phyloP scores from a whole-genome alignment of 1,284 basidiomycete genomes.

The Golubevia sp. region DNA sequence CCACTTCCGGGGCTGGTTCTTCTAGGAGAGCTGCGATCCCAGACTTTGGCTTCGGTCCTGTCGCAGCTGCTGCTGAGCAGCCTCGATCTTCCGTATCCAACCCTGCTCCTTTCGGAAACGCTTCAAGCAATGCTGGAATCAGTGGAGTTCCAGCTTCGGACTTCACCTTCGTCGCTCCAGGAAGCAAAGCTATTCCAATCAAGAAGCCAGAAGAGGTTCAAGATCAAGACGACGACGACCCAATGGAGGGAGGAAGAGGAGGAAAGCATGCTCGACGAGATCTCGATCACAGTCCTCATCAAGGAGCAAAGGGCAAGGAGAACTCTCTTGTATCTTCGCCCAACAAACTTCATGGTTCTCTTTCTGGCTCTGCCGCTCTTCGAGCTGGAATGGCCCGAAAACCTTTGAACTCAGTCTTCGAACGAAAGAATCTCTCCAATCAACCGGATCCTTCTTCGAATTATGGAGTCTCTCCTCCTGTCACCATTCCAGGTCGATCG shows the following conservation, averaged over 20 bases:
- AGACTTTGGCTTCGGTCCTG: constrained; percentile 12
- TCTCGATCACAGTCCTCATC: neutral
- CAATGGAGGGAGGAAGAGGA: too few relatives aligned
- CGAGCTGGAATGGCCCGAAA: neutral
- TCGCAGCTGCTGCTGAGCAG: neutral
- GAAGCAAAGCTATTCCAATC: constrained; percentile 40
- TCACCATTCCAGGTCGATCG: neutral
- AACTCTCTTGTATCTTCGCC: neutral
- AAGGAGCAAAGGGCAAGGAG: neutral
- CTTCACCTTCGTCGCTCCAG: constrained; percentile 11
- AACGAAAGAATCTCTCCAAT: neutral
- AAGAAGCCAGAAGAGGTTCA: constrained; percentile 15
- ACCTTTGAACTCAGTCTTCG: neutral
- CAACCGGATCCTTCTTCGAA: neutral
- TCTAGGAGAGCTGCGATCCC: constrained; percentile 30
- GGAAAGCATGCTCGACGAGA: too few relatives aligned
- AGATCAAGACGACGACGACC: neutral
- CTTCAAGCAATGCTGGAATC: constrained; percentile 11
- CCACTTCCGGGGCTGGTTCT: constrained; percentile 5
- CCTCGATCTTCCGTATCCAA: neutral
- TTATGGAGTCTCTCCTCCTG: neutral
- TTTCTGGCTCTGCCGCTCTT: neutral
- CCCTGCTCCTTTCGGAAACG: neutral
- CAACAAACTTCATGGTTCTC: neutral
- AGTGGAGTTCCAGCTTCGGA: constrained; percentile 5